phyloP scores from a whole-genome alignment of 306 rosid genomes.

The Cicer chorassanicum region DNA sequence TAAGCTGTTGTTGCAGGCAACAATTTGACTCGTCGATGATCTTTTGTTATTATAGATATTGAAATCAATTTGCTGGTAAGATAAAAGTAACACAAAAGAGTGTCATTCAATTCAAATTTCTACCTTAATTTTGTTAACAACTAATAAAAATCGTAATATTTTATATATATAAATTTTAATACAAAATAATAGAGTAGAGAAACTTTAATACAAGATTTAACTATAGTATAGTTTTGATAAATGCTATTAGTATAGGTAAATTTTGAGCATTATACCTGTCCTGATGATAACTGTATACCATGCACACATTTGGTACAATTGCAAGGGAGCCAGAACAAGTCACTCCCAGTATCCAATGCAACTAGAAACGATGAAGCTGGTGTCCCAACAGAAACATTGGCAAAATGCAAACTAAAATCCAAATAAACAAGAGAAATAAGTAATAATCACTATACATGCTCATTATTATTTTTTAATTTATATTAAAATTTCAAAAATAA shows the following conservation, averaged over 20 bases:
- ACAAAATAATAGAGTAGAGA: neutral
- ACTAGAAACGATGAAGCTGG: constrained; percentile 73
- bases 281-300: constrained; percentile 34
- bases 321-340: constrained; percentile 93
- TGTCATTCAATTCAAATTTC: constrained; percentile 42
- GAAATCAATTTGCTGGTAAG: constrained; percentile 52
- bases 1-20: constrained; percentile 68
- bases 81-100: constrained; percentile 35
- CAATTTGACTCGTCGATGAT: constrained; percentile 69
- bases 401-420: constrained; percentile 85
- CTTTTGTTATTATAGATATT: constrained; percentile 65
- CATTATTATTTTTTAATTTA: neutral
- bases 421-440: constrained; percentile 12
- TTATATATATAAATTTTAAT: no score
- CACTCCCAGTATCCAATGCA: constrained; percentile 97
- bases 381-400: constrained; percentile 86
- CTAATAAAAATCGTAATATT: neutral
- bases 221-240: neutral
- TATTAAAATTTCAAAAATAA: neutral
- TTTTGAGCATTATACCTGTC: constrained; percentile 47
- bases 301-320: constrained; percentile 70
- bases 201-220: no score
- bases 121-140: constrained; percentile 14
- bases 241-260: neutral
- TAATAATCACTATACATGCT: neutral